phyloP scores from a whole-genome alignment of 768 basidiomycete genomes.

The Auricularia auricula-judae region DNA sequence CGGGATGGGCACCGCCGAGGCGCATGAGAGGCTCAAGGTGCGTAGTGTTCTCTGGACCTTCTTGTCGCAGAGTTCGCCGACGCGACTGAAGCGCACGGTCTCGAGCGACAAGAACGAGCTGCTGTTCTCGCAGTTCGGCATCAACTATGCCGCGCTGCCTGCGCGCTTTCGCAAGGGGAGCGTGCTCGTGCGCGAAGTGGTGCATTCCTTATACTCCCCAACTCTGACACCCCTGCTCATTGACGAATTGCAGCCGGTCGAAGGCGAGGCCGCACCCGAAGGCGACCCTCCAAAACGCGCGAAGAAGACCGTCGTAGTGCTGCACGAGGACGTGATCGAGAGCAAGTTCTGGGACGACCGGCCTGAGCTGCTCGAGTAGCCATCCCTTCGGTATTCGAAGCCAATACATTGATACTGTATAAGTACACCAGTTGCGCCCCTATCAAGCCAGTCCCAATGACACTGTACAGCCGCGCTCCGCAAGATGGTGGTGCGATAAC shows the following conservation, averaged over 20 bases:
- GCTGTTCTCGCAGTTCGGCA: conserved; percentile 64
- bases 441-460: no score
- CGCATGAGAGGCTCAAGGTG: conserved; percentile 72
- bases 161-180: conserved; percentile 77
- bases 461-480: no score
- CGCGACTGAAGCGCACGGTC: conserved; percentile 58
- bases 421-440: no score
- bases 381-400: no score
- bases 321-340: conserved; percentile 78
- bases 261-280: no score
- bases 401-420: no score
- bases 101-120: conserved; percentile 90
- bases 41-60: conserved; percentile 9
- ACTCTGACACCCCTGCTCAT: background rate
- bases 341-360: conserved; percentile 69
- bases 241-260: no score
- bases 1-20: conserved; percentile 66
- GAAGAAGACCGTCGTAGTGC: conserved; percentile 38
- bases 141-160: conserved; percentile 79
- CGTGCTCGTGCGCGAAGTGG: conserved; percentile 61
- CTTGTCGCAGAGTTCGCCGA: background rate
- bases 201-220: conserved; percentile 9
- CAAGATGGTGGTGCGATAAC: no score
- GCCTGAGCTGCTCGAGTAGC: conserved; percentile 33
- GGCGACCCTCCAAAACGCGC: conserved; percentile 13